phyloP scores from a whole-genome alignment of 1,284 basidiomycete species.

The Naganishia albida region DNA sequence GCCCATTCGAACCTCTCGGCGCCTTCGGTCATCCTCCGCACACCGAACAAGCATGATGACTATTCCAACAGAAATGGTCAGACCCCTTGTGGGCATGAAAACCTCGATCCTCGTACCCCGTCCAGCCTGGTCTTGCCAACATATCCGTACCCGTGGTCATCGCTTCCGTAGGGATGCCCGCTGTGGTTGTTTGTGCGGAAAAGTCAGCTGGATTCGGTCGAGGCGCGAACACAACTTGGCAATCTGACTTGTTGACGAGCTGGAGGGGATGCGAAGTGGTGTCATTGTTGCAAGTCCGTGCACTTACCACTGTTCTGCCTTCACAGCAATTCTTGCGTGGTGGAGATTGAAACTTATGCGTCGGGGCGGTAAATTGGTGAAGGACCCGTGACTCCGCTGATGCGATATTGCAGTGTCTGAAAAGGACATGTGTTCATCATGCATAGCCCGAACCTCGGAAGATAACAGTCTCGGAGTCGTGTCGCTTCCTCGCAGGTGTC shows the following conservation, averaged over 20 bases:
- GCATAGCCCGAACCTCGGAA: too few species aligned
- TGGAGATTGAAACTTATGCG: too few species aligned
- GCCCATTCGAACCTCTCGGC: background rate
- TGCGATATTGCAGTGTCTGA: too few species aligned
- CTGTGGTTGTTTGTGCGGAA: conserved; percentile 2
- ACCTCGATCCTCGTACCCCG: background rate
- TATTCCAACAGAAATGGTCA: conserved; percentile 26
- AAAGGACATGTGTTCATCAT: too few species aligned
- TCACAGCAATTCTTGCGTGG: too few species aligned
- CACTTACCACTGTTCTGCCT: too few species aligned
- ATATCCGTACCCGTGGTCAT: conserved; percentile 6
- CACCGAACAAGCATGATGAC: conserved; percentile 4
- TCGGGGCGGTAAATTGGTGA: too few species aligned
- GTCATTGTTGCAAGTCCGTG: too few species aligned
- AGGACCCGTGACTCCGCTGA: too few species aligned
- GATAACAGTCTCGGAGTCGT: too few species aligned
- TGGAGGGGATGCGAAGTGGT: background rate
- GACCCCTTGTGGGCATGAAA: conserved; percentile 22
- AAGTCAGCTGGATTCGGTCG: background rate
- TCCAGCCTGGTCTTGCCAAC: background rate
- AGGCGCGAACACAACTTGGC: conserved; percentile 9
- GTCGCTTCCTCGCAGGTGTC: too few species aligned
- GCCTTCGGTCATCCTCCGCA: too few species aligned
- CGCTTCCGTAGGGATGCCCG: background rate
- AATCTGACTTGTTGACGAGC: background rate